Evolutionary conservation across 2,329 filamentous ascomycete genomes (phyloP), one percentile per base, ranked within the genome.

Genomic region (Xylaria sp.): DNA sequence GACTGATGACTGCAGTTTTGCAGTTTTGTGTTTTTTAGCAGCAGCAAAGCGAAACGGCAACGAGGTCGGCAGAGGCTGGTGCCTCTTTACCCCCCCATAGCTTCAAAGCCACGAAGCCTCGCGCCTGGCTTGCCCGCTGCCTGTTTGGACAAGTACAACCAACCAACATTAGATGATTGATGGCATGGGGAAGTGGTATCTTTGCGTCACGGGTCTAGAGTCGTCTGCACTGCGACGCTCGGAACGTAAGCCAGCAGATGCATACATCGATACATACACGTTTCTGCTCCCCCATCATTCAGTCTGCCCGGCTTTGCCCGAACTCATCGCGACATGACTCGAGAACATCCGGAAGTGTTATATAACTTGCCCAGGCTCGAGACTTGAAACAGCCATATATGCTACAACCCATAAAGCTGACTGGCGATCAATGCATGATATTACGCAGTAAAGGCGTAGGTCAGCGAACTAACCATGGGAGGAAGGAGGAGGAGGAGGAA

Each of bases 281-380:
- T 47, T 23, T 57, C 65, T 40, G 60, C 47, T n/a, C 57, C 64
- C 27, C 60, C 48, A 54, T 48, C 59, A 29, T 27, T 60, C 57
- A 48, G 53, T 48, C 50, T 44, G 67, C 58, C 67, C 69, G 63
- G 25, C 32, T 66, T 69, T 64, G 69, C 69, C 69, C 69, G 69
- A 60, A 51, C 60, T 40, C 48, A 53, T 50, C 63, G 48, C 21
- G 42, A 35, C 21, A 54, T 21, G 48, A 54, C 44, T 63, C 57
- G 55, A 58, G 42, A 50, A 55, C 35, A 21, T 51, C 44, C 32
- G 44, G 32, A 21, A 29, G n/a, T 29, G 32, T 18, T 44, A 23
- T 44, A 35, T 29, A 18, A 35, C 27, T 18, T 18, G 18, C 16
- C 3, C 18, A 27, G 35, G 2, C 48, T 29, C 23, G 4, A 9